These are phyloP conservation scores for Lactifluus volemus DNA, from an alignment of 768 basidiomycete genomes.

Conservation along the genomic window DNA sequence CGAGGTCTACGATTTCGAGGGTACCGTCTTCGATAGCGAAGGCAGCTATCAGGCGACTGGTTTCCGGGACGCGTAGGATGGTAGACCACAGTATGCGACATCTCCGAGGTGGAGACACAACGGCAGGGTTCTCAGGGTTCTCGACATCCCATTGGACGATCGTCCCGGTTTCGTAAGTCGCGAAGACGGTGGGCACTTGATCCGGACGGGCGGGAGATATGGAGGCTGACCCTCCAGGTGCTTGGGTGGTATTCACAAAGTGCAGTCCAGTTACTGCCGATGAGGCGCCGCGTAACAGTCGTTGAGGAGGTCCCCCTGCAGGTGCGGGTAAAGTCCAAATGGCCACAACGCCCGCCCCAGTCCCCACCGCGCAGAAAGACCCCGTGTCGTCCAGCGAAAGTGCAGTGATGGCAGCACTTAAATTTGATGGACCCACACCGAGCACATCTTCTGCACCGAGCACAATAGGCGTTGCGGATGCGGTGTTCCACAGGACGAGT, in stretches of 20 bases:
- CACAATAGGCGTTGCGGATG: constrained; percentile 31
- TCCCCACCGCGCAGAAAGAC: constrained; percentile 61
- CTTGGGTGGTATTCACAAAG: constrained; percentile 27
- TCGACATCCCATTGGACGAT: constrained; percentile 46
- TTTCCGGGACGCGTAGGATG: constrained; percentile 40
- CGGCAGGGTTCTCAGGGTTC: constrained; percentile 23
- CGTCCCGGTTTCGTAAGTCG: constrained; percentile 48
- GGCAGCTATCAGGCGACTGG: constrained; percentile 41
- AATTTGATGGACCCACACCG: constrained; percentile 38
- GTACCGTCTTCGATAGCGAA: constrained; percentile 61
- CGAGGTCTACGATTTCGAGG: constrained; percentile 51
- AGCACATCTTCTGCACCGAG: constrained; percentile 48
- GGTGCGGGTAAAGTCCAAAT: constrained; percentile 48
- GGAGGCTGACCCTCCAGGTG: constrained; percentile 18
- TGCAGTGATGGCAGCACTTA: constrained; percentile 44
- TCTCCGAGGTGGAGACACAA: constrained; percentile 37
- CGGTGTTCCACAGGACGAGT: constrained; percentile 57
- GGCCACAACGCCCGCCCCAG: constrained; percentile 53
- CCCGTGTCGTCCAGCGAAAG: constrained; percentile 57
- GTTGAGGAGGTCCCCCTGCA: constrained; percentile 31
- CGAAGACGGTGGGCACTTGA: constrained; percentile 21
- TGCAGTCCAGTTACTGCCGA: constrained; percentile 44
- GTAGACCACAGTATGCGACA: constrained; percentile 39
- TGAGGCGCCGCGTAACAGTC: constrained; percentile 34
- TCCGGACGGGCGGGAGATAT: constrained; percentile 16